Evolutionary conservation across 139 green algal species (phyloP).

Genomic region (Microglena sp.): DNA sequence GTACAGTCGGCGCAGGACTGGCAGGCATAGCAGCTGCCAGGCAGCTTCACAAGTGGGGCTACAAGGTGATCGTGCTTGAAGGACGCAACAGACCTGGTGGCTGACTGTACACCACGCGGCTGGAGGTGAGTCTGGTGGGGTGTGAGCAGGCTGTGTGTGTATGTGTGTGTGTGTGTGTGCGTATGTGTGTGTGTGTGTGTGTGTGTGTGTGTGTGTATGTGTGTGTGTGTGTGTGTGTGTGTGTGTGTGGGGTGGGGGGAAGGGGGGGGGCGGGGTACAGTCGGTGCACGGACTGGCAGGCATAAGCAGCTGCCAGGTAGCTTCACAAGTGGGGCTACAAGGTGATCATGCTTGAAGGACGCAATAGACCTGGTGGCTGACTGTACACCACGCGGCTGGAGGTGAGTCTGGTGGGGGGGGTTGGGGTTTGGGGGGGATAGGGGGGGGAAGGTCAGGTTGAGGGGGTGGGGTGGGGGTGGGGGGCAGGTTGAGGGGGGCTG

Average conservation of each 20-base stretch:
- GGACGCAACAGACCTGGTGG: conserved; percentile 2
- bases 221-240: too few relatives aligned
- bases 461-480: too few relatives aligned
- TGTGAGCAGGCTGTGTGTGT: too few relatives aligned
- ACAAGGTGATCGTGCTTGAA: conserved; percentile 12
- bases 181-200: too few relatives aligned
- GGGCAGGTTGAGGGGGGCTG: not conserved
- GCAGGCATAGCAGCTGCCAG: conserved; percentile 36
- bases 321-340: not conserved
- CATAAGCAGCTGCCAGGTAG: conserved; percentile 13
- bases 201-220: too few relatives aligned
- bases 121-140: too few relatives aligned
- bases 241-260: not conserved
- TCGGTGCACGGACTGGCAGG: conserved; percentile 83
- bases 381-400: conserved; percentile 1
- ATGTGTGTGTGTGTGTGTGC: too few relatives aligned
- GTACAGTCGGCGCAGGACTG: conserved; percentile 71
- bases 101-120: not conserved
- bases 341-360: conserved; percentile 13
- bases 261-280: not conserved
- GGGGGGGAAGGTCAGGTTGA: not conserved
- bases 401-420: too few relatives aligned
- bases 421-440: too few relatives aligned
- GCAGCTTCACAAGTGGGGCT: not conserved
- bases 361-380: conserved; percentile 2